Base-by-base conservation (phyloP, 179 eudicot genomes). In the Beta lomatogona region DNA sequence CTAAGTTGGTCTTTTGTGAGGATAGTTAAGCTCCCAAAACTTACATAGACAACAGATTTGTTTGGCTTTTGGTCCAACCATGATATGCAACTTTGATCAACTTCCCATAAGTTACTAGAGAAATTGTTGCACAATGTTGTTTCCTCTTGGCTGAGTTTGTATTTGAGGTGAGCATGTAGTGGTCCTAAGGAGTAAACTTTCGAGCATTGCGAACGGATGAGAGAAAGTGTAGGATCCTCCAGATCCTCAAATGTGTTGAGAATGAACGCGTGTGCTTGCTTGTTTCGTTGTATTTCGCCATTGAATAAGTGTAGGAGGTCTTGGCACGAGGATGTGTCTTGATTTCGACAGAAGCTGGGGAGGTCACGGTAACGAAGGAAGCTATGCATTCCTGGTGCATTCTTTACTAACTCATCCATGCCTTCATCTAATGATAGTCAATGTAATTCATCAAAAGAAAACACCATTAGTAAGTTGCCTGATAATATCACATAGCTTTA, bases 161-260 rank as follows among this genome's bases (percentile, higher is more conserved):
- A 71, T 63, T 83, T 83, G 6, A 89, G 78, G 41, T 76, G 89
- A 2, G 78, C 81, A 57, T 88, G 88, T 48, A 88, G 76, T 7
- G 90, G 92, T 7, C 90, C 90, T 7, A 85, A 25, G 69, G 89
- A 18, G 82, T 89, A 89, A 73, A 79, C 54, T 11, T 25, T 73
- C 18, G 89, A 52, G 61, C 68, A 73, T 4, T 79, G 55, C 13
- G 80, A 25, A 0, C 80, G 83, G 11, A 85, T 74, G 22, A 55
- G 84, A 41, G 87, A 82, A 46, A 85, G 84, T 9, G 80, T 78
- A n/a, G 81, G 83, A n/a, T 68, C 87, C 58, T 87, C 89, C 9
- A 87, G 82, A 59, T 82, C 89, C 72, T 87, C 89, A 55, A 84
- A 82, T 16, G 89, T 84, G 79, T 87, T 87, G 1, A 84, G 77